Evolutionary conservation across 129 eudicot genomes (phyloP).

Genomic region (Smallanthus sonchifolius): DNA sequence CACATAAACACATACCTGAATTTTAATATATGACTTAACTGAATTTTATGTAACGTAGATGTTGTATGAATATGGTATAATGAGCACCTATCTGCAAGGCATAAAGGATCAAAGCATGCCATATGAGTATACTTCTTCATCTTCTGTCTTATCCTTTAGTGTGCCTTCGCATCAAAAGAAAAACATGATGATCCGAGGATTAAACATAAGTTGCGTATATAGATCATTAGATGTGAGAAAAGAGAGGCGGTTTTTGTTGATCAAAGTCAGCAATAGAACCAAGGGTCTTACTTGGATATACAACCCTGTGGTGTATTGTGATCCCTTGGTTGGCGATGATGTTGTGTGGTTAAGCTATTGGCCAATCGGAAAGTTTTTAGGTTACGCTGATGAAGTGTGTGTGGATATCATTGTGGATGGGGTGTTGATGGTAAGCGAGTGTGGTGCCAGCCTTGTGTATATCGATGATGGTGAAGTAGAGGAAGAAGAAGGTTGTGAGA

Average conservation of each 20-base stretch:
- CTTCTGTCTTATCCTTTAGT: neutral
- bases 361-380: neutral
- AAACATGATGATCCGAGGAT: neutral
- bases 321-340: neutral
- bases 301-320: conserved; percentile 12
- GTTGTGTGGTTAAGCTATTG: conserved; percentile 28
- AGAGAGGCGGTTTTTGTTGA: neutral
- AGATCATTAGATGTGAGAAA: neutral
- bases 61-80: neutral
- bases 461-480: neutral
- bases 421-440: neutral
- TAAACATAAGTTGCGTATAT: conserved; percentile 3
- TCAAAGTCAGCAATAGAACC: conserved; percentile 17
- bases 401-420: conserved; percentile 7
- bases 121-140: neutral
- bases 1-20: neutral
- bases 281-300: conserved; percentile 27
- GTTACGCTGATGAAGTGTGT: conserved; percentile 7
- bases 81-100: too few relatives aligned
- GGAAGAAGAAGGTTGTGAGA: neutral
- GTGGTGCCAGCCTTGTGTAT: conserved; percentile 6
- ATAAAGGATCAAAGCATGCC: neutral
- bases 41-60: neutral
- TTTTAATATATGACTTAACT: neutral
- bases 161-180: neutral